phyloP scores from a whole-genome alignment of 2,329 filamentous ascomycete genomes.

The Colletotrichum sojae region DNA sequence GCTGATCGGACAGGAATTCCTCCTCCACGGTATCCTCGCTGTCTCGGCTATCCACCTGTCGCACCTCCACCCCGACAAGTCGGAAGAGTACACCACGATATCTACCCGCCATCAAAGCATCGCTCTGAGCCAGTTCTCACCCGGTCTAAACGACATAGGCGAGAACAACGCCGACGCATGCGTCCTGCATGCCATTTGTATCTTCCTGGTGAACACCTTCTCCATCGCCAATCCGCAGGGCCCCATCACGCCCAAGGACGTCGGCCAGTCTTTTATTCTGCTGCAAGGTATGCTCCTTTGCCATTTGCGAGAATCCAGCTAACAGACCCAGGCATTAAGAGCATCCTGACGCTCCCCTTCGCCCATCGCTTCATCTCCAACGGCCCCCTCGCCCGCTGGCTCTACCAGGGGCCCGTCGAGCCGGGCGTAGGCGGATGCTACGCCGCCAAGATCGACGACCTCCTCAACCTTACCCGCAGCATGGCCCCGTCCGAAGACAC shows the following conservation, averaged over 20 bases:
- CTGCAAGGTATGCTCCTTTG: constrained; percentile 32
- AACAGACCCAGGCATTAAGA: constrained; percentile 34
- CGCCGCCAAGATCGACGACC: constrained; percentile 33
- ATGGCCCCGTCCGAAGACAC: constrained; percentile 38
- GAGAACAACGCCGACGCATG: constrained; percentile 42
- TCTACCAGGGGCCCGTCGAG: constrained; percentile 35
- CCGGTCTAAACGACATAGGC: constrained; percentile 38
- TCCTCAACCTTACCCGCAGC: constrained; percentile 34
- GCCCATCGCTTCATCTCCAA: constrained; percentile 31
- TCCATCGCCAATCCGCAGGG: constrained; percentile 36
- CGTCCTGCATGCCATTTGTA: constrained; percentile 43
- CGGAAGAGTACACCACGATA: constrained; percentile 35
- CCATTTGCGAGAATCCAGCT: background rate
- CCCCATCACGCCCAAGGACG: constrained; percentile 33
- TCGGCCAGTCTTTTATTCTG: constrained; percentile 42
- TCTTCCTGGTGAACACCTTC: constrained; percentile 43
- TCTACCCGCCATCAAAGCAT: constrained; percentile 42
- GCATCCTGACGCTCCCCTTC: constrained; percentile 37
- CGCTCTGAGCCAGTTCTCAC: constrained; percentile 40
- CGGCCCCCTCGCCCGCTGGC: constrained; percentile 33
- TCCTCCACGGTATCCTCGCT: constrained; percentile 43
- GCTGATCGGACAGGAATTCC: constrained; percentile 37
- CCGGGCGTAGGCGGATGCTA: constrained; percentile 21
- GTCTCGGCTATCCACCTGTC: constrained; percentile 41
- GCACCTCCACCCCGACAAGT: constrained; percentile 37